phyloP scores from a whole-genome alignment of 164 flowering plant genomes.

The Protea cynaroides region DNA sequence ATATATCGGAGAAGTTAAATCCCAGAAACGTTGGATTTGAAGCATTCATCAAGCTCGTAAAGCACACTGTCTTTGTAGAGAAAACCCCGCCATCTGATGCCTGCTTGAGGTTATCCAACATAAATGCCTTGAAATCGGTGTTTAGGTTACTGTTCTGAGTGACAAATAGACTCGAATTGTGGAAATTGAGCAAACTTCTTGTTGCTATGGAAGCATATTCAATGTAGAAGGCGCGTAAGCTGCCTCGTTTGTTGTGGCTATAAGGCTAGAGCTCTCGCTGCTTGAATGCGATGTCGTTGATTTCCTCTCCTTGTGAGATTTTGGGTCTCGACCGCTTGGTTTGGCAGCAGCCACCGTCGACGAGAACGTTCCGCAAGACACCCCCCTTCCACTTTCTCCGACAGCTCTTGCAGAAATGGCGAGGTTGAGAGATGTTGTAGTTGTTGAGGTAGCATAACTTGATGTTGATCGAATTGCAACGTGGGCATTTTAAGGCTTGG shows the following conservation, averaged over 20 bases:
- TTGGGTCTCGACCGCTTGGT: conserved; percentile 23
- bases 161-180: conserved; percentile 19
- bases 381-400: conserved; percentile 91
- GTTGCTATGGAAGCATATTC: conserved; percentile 7
- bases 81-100: conserved; percentile 27
- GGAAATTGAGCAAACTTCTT: conserved; percentile 9
- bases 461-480: conserved; percentile 73
- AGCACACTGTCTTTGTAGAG: conserved; percentile 41
- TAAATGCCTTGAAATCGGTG: conserved; percentile 19
- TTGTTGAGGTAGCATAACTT: conserved; percentile 89
- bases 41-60: conserved; percentile 45
- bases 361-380: conserved; percentile 80
- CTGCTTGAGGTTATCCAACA: conserved; percentile 12
- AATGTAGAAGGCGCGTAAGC: conserved; percentile 20
- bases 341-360: conserved; percentile 79
- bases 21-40: conserved; percentile 24
- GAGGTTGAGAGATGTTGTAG: conserved; percentile 85
- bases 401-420: conserved; percentile 79
- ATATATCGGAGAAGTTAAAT: conserved; percentile 19
- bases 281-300: conserved; percentile 34
- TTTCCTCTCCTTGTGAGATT: conserved; percentile 3
- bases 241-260: conserved; percentile 21
- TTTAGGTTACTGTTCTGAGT: conserved; percentile 8
- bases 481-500: conserved; percentile 59
- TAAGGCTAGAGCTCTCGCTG: conserved; percentile 33